Evolutionary conservation across 2,329 filamentous ascomycete species (phyloP), one percentile per base, ranked within the genome.

Genomic region (Tolypocladium album): DNA sequence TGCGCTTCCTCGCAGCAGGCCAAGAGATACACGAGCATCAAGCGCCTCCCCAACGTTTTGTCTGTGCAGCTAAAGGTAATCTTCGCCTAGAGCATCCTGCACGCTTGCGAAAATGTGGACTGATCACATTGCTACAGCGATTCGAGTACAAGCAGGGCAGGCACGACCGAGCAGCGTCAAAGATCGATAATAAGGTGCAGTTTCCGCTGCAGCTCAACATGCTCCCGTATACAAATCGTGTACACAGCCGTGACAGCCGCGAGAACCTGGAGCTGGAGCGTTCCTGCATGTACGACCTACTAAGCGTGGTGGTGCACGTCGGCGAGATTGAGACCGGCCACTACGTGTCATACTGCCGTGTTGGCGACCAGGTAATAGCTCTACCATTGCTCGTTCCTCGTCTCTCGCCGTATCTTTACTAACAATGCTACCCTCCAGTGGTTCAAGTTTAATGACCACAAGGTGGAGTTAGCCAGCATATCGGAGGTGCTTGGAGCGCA

Each of bases 401-500:
- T 6, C 31, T 31, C 27, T 34, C 3, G 27, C 31, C 7, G 20
- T 43, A 4, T 58, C 22, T 61, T 66, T 53, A 64, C 57, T 59
- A 24, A 63, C 58, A 31, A 38, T 63, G 9, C 38, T 47, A 13
- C 70, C 11, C 20, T 62, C 20, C 65, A 96, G 82, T 97, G 93
- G 93, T 96, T 96, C 72, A 86, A 90, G 59, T 97, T 97, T 75
- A 95, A 97, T 69, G 93, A 97, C 70, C 92, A 94, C 71, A 92
- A 91, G 71, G 93, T 97, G 31, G 90, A 92, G 62, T 71, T 92
- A 60, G 93, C 90, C 2, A 85, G 85, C 55, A 88, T 94, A 70
- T 89, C 88, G 6, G 90, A 97, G 61, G 93, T 97, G 3, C 79
- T 97, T 50, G 83, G 83, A 38, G 90, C 90, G 17, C 88, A 96